These are phyloP conservation scores for Ustilago curta DNA, from an alignment of 1,284 basidiomycete genomes.

Conservation along the genomic window DNA sequence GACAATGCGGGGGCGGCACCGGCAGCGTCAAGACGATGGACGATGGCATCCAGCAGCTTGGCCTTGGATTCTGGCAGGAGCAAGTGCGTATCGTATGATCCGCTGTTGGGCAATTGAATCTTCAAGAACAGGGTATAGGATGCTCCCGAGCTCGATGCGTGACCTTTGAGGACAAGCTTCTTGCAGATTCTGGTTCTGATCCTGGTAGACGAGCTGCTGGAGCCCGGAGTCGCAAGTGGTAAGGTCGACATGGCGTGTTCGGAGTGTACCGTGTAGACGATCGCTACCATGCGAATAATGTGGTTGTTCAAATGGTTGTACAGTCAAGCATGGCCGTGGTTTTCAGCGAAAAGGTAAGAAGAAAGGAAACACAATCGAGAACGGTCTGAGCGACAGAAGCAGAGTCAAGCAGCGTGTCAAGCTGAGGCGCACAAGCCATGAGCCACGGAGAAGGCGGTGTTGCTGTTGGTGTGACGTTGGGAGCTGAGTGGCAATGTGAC, in stretches of 20 bases:
- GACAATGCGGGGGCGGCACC: conserved; percentile 46
- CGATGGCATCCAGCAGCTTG: conserved; percentile 26
- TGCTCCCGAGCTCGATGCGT: conserved; percentile 31
- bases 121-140: conserved; percentile 43
- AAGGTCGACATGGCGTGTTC: conserved; percentile 7
- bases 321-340: conserved; percentile 6
- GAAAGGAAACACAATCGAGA: conserved; percentile 1
- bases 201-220: conserved; percentile 1
- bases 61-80: conserved; percentile 17
- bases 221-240: not conserved
- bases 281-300: conserved; percentile 3
- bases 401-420: not conserved
- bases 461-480: conserved; percentile 6
- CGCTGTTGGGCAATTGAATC: conserved; percentile 18
- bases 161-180: conserved; percentile 48
- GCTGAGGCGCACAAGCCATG: conserved; percentile 12
- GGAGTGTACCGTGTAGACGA: not conserved
- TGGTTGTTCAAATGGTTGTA: conserved; percentile 6
- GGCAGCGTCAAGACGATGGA: conserved; percentile 34
- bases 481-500: conserved; percentile 19
- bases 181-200: conserved; percentile 40
- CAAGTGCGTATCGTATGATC: not conserved
- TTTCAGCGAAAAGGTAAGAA: not conserved
- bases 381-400: not conserved
- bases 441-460: not conserved